phyloP scores from a whole-genome alignment of 768 basidiomycete species.

The Pleurotus citrinopileatus region DNA sequence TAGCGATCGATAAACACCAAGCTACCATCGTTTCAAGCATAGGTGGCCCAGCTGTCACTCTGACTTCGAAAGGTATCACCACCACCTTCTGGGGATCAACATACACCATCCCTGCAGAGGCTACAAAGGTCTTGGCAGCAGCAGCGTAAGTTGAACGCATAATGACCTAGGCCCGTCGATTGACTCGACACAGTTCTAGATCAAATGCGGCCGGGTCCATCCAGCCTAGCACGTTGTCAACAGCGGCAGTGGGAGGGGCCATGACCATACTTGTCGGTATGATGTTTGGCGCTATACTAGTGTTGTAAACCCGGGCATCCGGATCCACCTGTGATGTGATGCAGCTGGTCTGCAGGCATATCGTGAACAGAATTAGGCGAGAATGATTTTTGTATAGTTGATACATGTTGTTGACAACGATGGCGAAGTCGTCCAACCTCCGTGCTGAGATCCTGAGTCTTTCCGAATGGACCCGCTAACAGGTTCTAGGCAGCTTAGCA shows the following conservation, averaged over 20 bases:
- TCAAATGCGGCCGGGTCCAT: slow-evolving; percentile 5
- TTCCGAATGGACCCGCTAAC: too few species aligned
- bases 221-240: not conserved
- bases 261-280: not conserved
- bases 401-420: too few species aligned
- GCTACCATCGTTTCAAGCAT: slow-evolving; percentile 10
- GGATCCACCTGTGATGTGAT: not conserved
- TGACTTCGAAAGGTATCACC: slow-evolving; percentile 5
- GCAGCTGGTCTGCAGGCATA: slow-evolving; percentile 10
- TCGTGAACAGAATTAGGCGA: not conserved
- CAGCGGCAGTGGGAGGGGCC: slow-evolving; percentile 1
- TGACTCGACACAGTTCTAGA: not conserved
- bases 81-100: slow-evolving; percentile 10
- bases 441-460: too few species aligned
- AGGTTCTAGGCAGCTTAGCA: too few species aligned
- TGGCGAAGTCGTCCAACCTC: too few species aligned
- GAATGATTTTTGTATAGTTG: not conserved
- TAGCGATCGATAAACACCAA: slow-evolving; percentile 4
- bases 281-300: not conserved
- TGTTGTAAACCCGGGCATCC: not conserved
- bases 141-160: not conserved
- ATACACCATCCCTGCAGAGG: slow-evolving; percentile 1
- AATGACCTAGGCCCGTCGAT: not conserved
- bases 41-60: slow-evolving; percentile 8
- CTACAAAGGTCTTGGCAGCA: slow-evolving; percentile 4